Conservation (phyloP, 192 early-diverging fungal genomes). For the Linnemannia hyalina region DNA sequence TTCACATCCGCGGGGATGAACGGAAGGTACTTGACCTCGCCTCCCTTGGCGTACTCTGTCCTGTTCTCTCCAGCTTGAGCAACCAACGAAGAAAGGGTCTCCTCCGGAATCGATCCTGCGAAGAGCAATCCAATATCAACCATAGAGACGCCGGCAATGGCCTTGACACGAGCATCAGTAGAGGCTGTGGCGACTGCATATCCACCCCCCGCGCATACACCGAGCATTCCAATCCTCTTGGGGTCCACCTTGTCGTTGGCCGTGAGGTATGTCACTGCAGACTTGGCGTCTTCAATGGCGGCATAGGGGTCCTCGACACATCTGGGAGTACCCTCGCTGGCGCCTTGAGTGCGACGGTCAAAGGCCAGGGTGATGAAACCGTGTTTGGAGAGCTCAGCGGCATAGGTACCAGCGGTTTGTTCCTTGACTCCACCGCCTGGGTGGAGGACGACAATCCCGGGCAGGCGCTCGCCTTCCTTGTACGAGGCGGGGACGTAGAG, state of each 20-base stretch:
- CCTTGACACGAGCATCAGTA: slow-evolving; percentile 36
- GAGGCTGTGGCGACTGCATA: slow-evolving; percentile 21
- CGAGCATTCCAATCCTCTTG: slow-evolving; percentile 31
- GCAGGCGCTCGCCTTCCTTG: slow-evolving; percentile 21
- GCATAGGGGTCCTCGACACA: slow-evolving; percentile 33
- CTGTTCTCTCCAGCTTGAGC: slow-evolving; percentile 17
- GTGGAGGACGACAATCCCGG: slow-evolving; percentile 17
- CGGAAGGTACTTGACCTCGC: slow-evolving; percentile 23
- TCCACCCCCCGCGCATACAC: slow-evolving; percentile 49
- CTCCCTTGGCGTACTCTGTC: slow-evolving; percentile 28
- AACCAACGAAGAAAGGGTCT: slow-evolving; percentile 11
- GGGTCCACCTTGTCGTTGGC: slow-evolving; percentile 25
- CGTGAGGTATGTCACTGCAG: slow-evolving; percentile 39
- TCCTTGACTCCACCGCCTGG: slow-evolving; percentile 48
- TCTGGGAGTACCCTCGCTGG: slow-evolving; percentile 37
- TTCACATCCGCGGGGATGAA: background rate
- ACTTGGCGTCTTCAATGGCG: slow-evolving; percentile 26
- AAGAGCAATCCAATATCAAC: slow-evolving; percentile 25
- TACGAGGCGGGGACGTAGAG: slow-evolving; percentile 18
- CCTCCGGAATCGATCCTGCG: slow-evolving; percentile 3
- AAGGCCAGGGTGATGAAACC: slow-evolving; percentile 41
- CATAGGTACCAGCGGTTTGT: slow-evolving; percentile 39
- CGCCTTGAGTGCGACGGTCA: slow-evolving; percentile 38
- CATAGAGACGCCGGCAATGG: slow-evolving; percentile 16
- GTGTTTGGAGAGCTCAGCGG: slow-evolving; percentile 18